Evolutionary conservation across 306 rosid species (phyloP).

Genomic region (Corylus avellana): DNA sequence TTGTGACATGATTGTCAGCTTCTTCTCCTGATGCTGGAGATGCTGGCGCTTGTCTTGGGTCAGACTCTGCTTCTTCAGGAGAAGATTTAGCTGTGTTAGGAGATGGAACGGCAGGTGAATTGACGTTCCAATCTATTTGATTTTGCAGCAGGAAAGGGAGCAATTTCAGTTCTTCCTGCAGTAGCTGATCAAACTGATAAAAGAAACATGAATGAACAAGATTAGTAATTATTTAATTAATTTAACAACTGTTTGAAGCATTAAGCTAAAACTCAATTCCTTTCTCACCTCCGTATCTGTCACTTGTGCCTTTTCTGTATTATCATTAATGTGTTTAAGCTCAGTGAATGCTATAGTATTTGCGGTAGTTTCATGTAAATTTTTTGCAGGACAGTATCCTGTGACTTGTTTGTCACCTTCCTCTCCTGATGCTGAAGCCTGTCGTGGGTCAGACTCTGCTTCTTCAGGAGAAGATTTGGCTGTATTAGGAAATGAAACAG

Average conservation of each 20-base stretch:
- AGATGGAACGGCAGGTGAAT: conserved; percentile 31
- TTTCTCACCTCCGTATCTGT: conserved; percentile 43
- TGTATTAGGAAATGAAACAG: conserved; percentile 43
- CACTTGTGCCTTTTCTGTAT: neutral
- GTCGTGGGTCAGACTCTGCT: conserved; percentile 37
- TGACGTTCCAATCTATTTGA: conserved; percentile 13
- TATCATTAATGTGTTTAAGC: conserved; percentile 32
- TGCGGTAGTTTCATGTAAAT: conserved; percentile 36
- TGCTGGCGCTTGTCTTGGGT: conserved; percentile 34
- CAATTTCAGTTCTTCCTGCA: neutral
- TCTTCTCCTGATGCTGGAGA: conserved; percentile 41
- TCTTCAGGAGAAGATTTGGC: conserved; percentile 58
- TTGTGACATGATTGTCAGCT: neutral
- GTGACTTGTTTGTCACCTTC: neutral
- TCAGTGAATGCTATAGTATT: conserved; percentile 24
- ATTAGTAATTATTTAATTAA: neutral
- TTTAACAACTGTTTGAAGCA: conserved; percentile 13
- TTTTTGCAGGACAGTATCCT: conserved; percentile 24
- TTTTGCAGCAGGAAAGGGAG: neutral
- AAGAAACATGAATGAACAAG: conserved; percentile 19
- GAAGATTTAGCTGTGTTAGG: conserved; percentile 45
- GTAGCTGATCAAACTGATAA: conserved; percentile 39
- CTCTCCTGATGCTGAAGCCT: conserved; percentile 33
- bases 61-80: conserved; percentile 54
- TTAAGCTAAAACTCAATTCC: conserved; percentile 4